Evolutionary conservation across 441 rosid species (phyloP), one percentile per base, ranked within the genome.

Genomic region (Corymbia citriodora): DNA sequence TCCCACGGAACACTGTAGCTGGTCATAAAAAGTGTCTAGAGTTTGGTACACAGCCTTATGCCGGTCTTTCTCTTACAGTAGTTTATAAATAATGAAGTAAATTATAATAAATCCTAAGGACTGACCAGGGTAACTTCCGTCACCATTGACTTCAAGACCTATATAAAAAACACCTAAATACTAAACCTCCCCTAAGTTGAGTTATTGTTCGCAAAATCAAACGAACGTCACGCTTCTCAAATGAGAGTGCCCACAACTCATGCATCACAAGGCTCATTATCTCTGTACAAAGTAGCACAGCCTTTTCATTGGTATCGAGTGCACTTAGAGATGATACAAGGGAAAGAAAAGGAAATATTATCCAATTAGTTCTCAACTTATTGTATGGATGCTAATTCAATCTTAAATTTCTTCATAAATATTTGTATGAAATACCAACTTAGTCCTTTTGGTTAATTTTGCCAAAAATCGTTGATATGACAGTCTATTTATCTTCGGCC

Each of bases 381-480:
- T 45, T 48, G 10, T 12, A 45, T 0, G 2, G 0, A 79, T 23
- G 3, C 0, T 1, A 8, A 11, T 79, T 48, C 1, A 45, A 0
- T 23, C 2, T 25, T 79, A 23, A 79, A 0, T 27, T 48, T 10
- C 48, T 23, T 81, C 19, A 48, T 48, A 45, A 48, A 81, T 2
- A 4, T 45, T 45, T 25, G 11, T 0, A 3, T 6, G 17, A 40
- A 40, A 74, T 11, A 10, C 12, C 19, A 48, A 81, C 49, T 9
- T 10, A 74, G 11, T 48, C 31, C 7, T 81, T 81, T 19, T 9
- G 8, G 1, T 48, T 15, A 27, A 48, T 48, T 81, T 25, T 25
- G 15, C 9, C 4, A 0, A 3, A 81, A 81, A 45, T 81, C 5
- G 9, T 40, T 40, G 23, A 36, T 6, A 5, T 18, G 12, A 4